These are phyloP conservation scores for Brassica carinata DNA, from an alignment of 345 rosid genomes.

Conservation along the genomic window DNA sequence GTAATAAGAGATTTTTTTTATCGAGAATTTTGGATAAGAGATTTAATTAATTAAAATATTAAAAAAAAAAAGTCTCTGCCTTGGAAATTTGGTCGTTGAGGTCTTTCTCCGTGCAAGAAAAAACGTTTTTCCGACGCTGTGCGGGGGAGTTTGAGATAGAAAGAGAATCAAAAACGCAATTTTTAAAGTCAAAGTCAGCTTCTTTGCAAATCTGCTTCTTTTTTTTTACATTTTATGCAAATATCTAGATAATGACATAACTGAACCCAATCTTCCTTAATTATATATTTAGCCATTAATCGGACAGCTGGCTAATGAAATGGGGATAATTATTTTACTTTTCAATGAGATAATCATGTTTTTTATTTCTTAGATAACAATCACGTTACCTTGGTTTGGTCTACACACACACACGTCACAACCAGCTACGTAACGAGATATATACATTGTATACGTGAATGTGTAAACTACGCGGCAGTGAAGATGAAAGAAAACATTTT, in stretches of 20 bases:
- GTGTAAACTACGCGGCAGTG: neutral
- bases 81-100: slow-evolving; percentile 36
- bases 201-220: neutral
- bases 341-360: neutral
- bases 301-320: neutral
- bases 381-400: neutral
- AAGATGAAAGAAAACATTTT: neutral
- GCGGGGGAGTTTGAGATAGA: neutral
- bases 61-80: slow-evolving; percentile 18
- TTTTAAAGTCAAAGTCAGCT: slow-evolving; percentile 7
- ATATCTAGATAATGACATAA: neutral
- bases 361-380: neutral
- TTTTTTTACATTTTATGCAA: neutral
- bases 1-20: too few species aligned
- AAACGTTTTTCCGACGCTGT: slow-evolving; percentile 25
- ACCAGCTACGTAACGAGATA: neutral
- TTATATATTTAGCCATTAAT: neutral
- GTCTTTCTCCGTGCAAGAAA: slow-evolving; percentile 24
- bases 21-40: neutral
- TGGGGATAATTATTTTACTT: neutral
- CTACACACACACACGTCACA: neutral
- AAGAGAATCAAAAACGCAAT: neutral
- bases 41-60: neutral
- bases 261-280: neutral
- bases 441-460: neutral